phyloP scores from a whole-genome alignment of 495 filamentous ascomycete species.

The Copromyces sp. region DNA sequence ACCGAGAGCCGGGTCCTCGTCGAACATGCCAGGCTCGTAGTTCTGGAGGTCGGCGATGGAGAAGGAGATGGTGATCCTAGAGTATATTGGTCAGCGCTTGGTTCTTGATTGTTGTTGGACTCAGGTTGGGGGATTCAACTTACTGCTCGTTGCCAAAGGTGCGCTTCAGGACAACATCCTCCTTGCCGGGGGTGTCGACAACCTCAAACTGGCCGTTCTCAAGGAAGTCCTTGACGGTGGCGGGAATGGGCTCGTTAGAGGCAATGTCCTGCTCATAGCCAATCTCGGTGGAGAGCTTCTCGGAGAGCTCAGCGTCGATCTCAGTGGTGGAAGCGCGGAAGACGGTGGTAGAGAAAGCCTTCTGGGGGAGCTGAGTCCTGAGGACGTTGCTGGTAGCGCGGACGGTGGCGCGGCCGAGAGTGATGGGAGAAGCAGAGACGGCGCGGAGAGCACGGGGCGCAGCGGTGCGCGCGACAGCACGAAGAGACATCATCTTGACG shows the following conservation, averaged over 20 bases:
- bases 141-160: conserved; percentile 83
- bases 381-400: conserved; percentile 20
- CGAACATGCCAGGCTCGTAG: conserved; percentile 41
- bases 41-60: conserved; percentile 83
- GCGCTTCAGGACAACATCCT: conserved; percentile 77
- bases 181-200: conserved; percentile 66
- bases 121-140: conserved; percentile 16
- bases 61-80: conserved; percentile 85
- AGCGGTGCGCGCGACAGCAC: conserved; percentile 53
- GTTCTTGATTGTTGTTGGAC: neutral
- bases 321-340: conserved; percentile 41
- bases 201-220: conserved; percentile 63
- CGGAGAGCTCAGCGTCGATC: conserved; percentile 61
- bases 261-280: conserved; percentile 50
- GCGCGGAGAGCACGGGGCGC: conserved; percentile 60
- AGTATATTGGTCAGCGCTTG: neutral
- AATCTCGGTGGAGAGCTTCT: conserved; percentile 71
- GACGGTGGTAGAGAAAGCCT: conserved; percentile 61
- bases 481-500: conserved; percentile 65
- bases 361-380: conserved; percentile 35
- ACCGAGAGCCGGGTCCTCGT: conserved; percentile 55
- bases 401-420: conserved; percentile 29
- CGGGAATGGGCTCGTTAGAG: conserved; percentile 47
- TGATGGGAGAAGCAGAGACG: conserved; percentile 42
- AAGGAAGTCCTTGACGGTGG: conserved; percentile 60